Conservation (phyloP, 495 filamentous ascomycete genomes). For the Staphylotrichum tortipilum region DNA sequence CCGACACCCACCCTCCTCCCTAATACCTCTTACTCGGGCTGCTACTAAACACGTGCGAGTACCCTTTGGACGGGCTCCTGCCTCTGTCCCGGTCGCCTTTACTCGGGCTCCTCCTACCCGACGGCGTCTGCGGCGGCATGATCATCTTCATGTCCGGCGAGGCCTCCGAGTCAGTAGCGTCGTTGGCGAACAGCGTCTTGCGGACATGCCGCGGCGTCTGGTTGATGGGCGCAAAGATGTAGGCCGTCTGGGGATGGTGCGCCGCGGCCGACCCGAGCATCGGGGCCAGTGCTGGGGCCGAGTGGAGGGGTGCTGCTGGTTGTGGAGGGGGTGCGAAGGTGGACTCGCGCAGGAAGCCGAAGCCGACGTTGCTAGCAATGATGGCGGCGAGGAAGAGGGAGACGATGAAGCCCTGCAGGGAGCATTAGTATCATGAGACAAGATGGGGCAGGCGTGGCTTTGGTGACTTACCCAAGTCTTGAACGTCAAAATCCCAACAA, state of each 20-base stretch:
- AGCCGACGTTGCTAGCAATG: constrained; percentile 49
- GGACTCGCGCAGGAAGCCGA: constrained; percentile 29
- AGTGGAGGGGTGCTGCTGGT: constrained; percentile 23
- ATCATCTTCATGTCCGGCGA: constrained; percentile 29
- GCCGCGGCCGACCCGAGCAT: constrained; percentile 20
- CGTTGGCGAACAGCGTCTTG: constrained; percentile 25
- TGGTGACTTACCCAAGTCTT: constrained; percentile 62
- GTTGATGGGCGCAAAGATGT: constrained; percentile 35
- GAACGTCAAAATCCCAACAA: constrained; percentile 36
- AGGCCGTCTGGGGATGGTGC: constrained; percentile 30
- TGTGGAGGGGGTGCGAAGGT: constrained; percentile 10
- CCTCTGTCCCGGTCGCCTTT: constrained; percentile 38
- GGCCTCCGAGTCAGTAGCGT: constrained; percentile 36
- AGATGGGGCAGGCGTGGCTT: not conserved
- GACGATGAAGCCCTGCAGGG: constrained; percentile 41
- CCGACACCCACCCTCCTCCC: not conserved
- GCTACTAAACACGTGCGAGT: constrained; percentile 15
- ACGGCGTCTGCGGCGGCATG: constrained; percentile 33
- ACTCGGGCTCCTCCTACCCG: constrained; percentile 33
- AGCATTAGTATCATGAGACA: constrained; percentile 12
- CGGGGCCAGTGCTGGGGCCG: constrained; percentile 22
- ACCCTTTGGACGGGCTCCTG: constrained; percentile 35
- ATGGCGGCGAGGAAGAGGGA: constrained; percentile 49
- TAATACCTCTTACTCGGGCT: constrained; percentile 36
- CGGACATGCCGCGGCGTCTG: constrained; percentile 36